Evolutionary conservation across 1,284 basidiomycete genomes (phyloP).

Genomic region (Volvariella volvacea): DNA sequence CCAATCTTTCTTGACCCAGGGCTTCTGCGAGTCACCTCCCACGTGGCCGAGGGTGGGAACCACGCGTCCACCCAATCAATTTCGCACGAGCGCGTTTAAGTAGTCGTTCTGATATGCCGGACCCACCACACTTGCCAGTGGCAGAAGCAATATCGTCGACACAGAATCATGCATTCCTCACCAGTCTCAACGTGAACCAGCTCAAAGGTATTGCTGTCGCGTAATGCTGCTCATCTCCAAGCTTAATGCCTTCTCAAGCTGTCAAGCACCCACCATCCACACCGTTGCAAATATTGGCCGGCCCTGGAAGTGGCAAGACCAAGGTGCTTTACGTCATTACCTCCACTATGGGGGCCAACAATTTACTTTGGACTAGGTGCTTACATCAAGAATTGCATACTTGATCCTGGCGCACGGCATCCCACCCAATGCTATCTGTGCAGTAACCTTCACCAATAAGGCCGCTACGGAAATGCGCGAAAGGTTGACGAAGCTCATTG

Average conservation of each 20-base stretch:
- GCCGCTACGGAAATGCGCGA: slow-evolving; percentile 86
- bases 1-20: too few relatives aligned
- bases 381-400: slow-evolving; percentile 77
- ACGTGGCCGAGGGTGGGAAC: too few relatives aligned
- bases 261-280: slow-evolving; percentile 55
- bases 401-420: slow-evolving; percentile 57
- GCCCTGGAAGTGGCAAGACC: slow-evolving; percentile 76
- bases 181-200: background rate
- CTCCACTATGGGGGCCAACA: background rate
- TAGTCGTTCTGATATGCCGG: too few relatives aligned
- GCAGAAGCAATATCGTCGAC: too few relatives aligned
- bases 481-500: slow-evolving; percentile 68
- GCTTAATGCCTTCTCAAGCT: slow-evolving; percentile 33
- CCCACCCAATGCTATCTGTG: slow-evolving; percentile 61
- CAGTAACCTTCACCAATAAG: slow-evolving; percentile 86
- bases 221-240: background rate
- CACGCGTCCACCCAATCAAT: too few relatives aligned
- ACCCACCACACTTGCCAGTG: too few relatives aligned
- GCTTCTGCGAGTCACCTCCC: too few relatives aligned
- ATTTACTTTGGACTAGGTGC: slow-evolving; percentile 52
- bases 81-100: too few relatives aligned
- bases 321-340: slow-evolving; percentile 25
- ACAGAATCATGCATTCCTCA: too few relatives aligned
- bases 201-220: background rate
- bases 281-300: slow-evolving; percentile 79